These are phyloP conservation scores for Xylaria sp. DNA, from an alignment of 2,329 filamentous ascomycete genomes.

Conservation along the genomic window DNA sequence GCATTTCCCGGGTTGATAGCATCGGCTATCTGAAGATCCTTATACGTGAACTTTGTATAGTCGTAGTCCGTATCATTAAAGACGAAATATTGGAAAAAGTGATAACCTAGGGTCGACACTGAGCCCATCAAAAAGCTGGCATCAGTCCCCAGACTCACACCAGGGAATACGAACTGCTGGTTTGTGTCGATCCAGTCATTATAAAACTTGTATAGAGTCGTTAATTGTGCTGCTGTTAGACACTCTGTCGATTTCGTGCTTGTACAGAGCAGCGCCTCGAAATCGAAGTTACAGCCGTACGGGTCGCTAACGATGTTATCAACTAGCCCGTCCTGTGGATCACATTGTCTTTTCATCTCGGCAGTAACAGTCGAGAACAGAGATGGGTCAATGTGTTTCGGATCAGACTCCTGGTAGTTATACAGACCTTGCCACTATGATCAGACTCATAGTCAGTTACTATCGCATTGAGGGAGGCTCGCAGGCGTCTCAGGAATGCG, in stretches of 20 bases:
- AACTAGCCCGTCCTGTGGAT: slow-evolving; percentile 56
- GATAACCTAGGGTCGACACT: slow-evolving; percentile 38
- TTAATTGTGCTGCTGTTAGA: slow-evolving; percentile 55
- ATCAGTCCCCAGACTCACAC: slow-evolving; percentile 43
- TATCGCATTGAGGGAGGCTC: not conserved
- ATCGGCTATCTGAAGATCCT: slow-evolving; percentile 45
- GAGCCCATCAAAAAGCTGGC: slow-evolving; percentile 36
- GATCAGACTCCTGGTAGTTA: slow-evolving; percentile 55
- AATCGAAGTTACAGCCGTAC: slow-evolving; percentile 53
- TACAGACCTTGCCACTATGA: slow-evolving; percentile 53
- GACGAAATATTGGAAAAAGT: slow-evolving; percentile 43
- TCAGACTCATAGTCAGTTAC: not conserved
- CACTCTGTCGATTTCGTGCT: slow-evolving; percentile 46
- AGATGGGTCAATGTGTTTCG: slow-evolving; percentile 55
- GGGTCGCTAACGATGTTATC: slow-evolving; percentile 58
- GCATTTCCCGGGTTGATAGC: slow-evolving; percentile 44
- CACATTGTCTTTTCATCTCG: slow-evolving; percentile 58
- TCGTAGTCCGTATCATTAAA: slow-evolving; percentile 48
- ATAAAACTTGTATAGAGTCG: slow-evolving; percentile 48
- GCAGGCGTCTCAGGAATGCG: not conserved
- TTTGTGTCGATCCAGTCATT: slow-evolving; percentile 46
- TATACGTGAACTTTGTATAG: slow-evolving; percentile 45
- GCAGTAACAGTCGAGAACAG: slow-evolving; percentile 55
- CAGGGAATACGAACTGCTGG: slow-evolving; percentile 47
- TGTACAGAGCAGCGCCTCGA: slow-evolving; percentile 53